Evolutionary conservation across 257 asterid genomes (phyloP).

Genomic region (Thymus mandschuricus): DNA sequence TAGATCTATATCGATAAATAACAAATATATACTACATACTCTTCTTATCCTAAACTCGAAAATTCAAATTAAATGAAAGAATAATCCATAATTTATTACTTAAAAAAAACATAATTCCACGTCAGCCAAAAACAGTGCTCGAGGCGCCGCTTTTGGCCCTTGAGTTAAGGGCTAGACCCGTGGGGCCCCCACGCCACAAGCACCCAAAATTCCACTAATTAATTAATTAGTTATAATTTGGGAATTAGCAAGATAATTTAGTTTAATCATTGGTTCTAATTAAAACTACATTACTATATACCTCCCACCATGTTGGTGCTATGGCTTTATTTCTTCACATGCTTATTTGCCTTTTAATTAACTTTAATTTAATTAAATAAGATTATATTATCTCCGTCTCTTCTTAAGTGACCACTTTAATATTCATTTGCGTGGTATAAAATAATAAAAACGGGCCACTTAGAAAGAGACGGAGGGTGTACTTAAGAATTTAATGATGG

Average conservation of each 20-base stretch:
- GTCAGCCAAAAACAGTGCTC: conserved; percentile 19
- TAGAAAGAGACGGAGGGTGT: neutral
- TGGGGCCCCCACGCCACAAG: neutral
- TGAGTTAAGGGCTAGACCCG: conserved; percentile 26
- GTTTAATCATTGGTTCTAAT: conserved; percentile 32
- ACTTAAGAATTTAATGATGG: conserved; percentile 17
- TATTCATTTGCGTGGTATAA: too few species aligned
- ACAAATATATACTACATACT: too few species aligned
- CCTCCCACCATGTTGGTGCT: conserved; percentile 35
- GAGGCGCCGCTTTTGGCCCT: conserved; percentile 34
- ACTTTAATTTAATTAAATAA: conserved; percentile 12
- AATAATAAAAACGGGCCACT: too few species aligned
- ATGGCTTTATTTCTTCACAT: conserved; percentile 36
- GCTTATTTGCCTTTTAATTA: conserved; percentile 26
- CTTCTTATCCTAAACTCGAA: neutral
- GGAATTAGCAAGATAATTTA: conserved; percentile 31
- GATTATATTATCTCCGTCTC: too few species aligned
- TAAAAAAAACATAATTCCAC: neutral
- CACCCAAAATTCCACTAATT: conserved; percentile 16
- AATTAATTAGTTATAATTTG: neutral
- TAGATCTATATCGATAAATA: too few species aligned
- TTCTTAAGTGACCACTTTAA: too few species aligned
- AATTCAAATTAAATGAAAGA: neutral
- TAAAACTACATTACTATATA: conserved; percentile 25
- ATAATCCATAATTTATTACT: neutral